Evolutionary conservation across 192 early-diverging fungal species (phyloP), one percentile per base, ranked within the genome.

Genomic region (Linnemannia exigua): DNA sequence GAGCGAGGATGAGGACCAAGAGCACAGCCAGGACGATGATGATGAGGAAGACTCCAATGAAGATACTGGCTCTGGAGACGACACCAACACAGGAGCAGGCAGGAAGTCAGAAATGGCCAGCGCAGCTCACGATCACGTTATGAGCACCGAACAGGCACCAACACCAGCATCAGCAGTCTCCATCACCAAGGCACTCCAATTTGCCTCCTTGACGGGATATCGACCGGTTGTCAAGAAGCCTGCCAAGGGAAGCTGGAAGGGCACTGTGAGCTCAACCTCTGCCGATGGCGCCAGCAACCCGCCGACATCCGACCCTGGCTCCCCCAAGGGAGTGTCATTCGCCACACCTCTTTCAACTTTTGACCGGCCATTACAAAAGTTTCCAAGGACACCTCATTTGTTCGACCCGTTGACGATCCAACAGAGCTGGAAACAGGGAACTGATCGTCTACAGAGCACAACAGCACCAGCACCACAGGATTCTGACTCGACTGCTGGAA

Each of bases 341-440:
- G 84, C 84, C 16, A 67, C 84, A 17, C 77, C 72, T 12, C 70
- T 86, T 1, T 70, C 73, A 22, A 71, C 67, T 0, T 80, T 46
- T 66, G 84, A 86, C 35, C 84, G 84, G 7, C 84, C 84, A 22
- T 66, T 86, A 15, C 84, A 86, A 75, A 86, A 86, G 71, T 86
- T 80, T 31, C 84, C 84, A 19, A 76, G 84, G 61, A 86, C 84
- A 3, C 84, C 84, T 11, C 84, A 86, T 74, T 44, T 86, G 28
- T 86, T 80, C 22, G 84, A 86, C 61, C 84, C 84, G 2, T 66
- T 86, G 15, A 86, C 78, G 7, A 79, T 86, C 20, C 51, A n/a
- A 19, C 51, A 79, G 73, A 85, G 82, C 19, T 36, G 63, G n/a
- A 41, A 71, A 4, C 77, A 75, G 51, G 76, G 71, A 19, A 66